Conservation (phyloP, 139 green algal genomes). For the Chlamydomonas sp. region DNA sequence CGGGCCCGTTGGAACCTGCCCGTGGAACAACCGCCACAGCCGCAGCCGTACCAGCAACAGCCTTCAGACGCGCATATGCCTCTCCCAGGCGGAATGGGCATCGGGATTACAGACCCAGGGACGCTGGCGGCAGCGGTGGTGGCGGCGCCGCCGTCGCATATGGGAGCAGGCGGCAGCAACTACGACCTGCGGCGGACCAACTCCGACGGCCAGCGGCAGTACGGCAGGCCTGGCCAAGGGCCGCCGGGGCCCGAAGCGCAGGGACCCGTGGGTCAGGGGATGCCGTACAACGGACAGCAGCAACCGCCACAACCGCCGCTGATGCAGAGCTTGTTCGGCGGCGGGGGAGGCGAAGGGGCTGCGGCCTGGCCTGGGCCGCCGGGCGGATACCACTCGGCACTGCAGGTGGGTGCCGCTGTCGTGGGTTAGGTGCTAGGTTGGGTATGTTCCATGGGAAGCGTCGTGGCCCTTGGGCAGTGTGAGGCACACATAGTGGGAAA, state of each 20-base stretch:
- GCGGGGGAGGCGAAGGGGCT: neutral
- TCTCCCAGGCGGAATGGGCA: too few species aligned
- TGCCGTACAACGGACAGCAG: neutral
- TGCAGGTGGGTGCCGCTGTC: neutral
- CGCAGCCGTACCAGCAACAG: neutral
- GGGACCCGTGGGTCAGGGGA: neutral
- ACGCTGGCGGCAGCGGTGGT: constrained; percentile 27
- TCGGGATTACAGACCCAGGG: too few species aligned
- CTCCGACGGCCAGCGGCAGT: constrained; percentile 6
- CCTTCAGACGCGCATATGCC: too few species aligned
- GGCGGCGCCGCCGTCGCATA: neutral
- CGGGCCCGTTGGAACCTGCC: constrained; percentile 29
- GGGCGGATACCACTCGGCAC: neutral
- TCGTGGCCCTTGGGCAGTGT: too few species aligned
- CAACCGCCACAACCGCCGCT: neutral
- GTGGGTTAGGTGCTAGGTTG: too few species aligned
- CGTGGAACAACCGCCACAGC: neutral
- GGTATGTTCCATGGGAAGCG: too few species aligned
- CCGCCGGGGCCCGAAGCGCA: neutral
- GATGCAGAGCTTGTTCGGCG: constrained; percentile 13
- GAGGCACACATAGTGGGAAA: too few species aligned
- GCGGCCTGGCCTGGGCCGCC: neutral
- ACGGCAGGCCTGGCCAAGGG: neutral
- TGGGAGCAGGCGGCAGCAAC: neutral
- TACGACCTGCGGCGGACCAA: constrained; percentile 25